Conservation (phyloP, 176 grass and related monocot genomes). For the Luzula sylvatica region DNA sequence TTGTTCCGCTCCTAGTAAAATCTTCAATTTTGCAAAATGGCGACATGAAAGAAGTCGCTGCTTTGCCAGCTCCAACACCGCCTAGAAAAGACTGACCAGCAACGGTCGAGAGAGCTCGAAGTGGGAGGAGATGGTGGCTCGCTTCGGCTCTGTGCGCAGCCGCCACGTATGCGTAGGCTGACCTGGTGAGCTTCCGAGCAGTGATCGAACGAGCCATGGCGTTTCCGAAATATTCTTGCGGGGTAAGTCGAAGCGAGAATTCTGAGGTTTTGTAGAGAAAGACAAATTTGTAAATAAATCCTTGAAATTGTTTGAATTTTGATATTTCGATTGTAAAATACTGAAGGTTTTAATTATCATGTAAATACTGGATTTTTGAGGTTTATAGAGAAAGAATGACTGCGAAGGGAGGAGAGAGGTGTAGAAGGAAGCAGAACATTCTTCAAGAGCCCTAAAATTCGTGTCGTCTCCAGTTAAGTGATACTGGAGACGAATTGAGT, state of each 20-base stretch:
- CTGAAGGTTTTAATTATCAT: neutral
- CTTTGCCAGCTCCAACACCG: neutral
- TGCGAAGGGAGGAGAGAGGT: neutral
- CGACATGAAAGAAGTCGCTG: neutral
- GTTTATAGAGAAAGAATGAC: neutral
- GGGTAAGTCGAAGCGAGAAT: neutral
- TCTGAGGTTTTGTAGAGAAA: neutral
- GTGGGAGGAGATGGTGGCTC: neutral
- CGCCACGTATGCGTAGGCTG: conserved; percentile 13
- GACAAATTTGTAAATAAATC: neutral
- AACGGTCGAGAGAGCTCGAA: conserved; percentile 7
- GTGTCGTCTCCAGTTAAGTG: no score
- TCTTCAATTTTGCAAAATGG: neutral
- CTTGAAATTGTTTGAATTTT: neutral
- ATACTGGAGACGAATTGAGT: no score
- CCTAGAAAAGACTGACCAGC: neutral
- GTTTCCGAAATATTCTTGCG: neutral
- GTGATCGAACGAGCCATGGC: conserved; percentile 13
- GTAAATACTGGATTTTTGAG: conserved; percentile 3
- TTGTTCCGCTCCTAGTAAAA: neutral
- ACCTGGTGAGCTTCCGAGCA: neutral
- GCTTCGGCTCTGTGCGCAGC: neutral
- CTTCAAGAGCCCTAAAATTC: neutral
- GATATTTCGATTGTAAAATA: neutral
- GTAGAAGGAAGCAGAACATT: conserved; percentile 10